Evolutionary conservation across 2,329 filamentous ascomycete genomes (phyloP), one percentile per base, ranked within the genome.

Genomic region (Ascochyta rabiei): DNA sequence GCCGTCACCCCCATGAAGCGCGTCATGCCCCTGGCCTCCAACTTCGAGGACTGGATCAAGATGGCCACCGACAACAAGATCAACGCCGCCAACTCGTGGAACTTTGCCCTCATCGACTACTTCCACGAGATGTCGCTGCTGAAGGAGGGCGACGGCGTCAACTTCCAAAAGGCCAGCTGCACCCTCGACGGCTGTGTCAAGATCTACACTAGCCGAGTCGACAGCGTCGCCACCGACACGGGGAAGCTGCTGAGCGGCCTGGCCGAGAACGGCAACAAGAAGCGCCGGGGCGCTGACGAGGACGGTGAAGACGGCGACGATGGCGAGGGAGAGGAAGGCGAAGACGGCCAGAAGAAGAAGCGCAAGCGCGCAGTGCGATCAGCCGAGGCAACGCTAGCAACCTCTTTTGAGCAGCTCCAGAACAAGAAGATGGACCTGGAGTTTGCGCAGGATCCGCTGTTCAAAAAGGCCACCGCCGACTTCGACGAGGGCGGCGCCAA

Each of bases 31-130:
- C 89, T 99, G 66, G 81, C 99, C 49, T 95, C 95, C 70, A 99
- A 99, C 77, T 99, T 98, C 68, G 95, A 99, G 75, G 95, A 99
- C 75, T 98, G 93, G 95, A 98, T 99, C 92, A 99, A 98, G 82
- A 96, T 99, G 92, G 95, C 95, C 2, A 98, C 95, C 15, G 95
- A 99, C 80, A 99, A 99, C 69, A 82, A 82, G 74, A 99, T 99
- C 82, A 99, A 98, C 74, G 93, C 95, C 43, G 87, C 89, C 56
- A 99, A 99, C 76, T 97, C 93, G 26, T 99, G 95, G 95, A 98
- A 98, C 76, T 98, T 99, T 78, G 95, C 95, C n/a, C 84, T 99
- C 16, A 99, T 99, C 72, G 95, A 99, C 76, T 99, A 99, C 77
- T 99, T 99, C 70, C 93, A 99, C 76, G 95, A 99, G 71, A 98